A percentile compares a stretch with the other conserved stretches of the same genome.
Evolutionary conservation across 192 early-diverging fungal species (phyloP).

Genomic region (Tieghemiomyces parasiticus): DNA sequence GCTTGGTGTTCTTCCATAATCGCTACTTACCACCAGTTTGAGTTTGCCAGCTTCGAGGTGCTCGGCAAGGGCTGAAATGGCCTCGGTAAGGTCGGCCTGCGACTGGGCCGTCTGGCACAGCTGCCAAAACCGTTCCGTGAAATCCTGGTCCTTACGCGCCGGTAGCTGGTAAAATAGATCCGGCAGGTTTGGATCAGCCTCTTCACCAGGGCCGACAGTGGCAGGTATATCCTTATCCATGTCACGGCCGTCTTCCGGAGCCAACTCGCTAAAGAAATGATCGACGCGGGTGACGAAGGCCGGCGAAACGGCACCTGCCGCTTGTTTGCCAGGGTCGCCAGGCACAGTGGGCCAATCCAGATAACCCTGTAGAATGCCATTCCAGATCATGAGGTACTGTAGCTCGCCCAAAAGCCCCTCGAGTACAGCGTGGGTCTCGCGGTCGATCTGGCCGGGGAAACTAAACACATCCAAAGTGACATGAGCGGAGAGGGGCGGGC

Average conservation of each 20-base stretch:
- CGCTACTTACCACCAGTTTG: slow-evolving; percentile 13
- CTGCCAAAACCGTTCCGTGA: slow-evolving; percentile 4
- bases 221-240: background rate
- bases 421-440: background rate
- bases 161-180: background rate
- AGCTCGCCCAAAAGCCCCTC: background rate
- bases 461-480: background rate
- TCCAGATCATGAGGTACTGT: slow-evolving; percentile 5
- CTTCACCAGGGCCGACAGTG: background rate
- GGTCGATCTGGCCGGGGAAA: background rate
- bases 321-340: background rate
- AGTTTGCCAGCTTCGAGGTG: background rate
- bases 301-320: background rate
- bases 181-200: background rate
- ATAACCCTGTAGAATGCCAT: background rate
- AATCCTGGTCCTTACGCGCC: background rate
- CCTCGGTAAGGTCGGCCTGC: background rate
- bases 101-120: slow-evolving; percentile 1
- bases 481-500: background rate
- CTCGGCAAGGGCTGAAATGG: slow-evolving; percentile 2
- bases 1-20: too few species aligned
- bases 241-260: too few species aligned
- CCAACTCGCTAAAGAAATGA: background rate
- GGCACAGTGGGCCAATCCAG: slow-evolving; percentile 1
- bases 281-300: background rate